Base-by-base conservation (phyloP, 257 asterid species). In the Ajuga chamaepitys region DNA sequence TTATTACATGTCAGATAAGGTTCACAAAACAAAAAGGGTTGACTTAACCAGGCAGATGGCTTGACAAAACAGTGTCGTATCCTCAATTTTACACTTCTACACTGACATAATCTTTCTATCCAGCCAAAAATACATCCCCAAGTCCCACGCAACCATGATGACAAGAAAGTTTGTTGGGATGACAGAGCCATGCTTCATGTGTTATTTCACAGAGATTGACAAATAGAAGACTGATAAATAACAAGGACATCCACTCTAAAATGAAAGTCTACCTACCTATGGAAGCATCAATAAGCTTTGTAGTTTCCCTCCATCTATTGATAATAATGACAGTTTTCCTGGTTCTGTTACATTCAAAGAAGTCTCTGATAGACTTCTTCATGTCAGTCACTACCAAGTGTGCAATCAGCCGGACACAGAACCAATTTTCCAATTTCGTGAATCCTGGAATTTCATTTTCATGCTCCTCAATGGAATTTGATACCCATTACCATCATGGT, bases 1-100 rank as follows among this genome's bases (percentile, higher is more conserved):
- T 58, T n/a, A 21, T 44, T 44, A 26, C 24, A 62, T 9, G 9
- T 28, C n/a, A n/a, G n/a, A 44, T 5, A 63, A 30, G n/a, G 32
- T 12, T 30, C 53, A 55, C 20, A 62, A 42, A n/a, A 63, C 44
- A 3, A 44, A 55, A 50, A 34, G 58, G 41, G 52, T n/a, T 61
- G 62, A 53, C 41, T 21, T 58, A 68, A 59, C 54, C 46, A 69
- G 69, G 60, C 41, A 52, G 69, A 38, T 50, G 52, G 21, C 30
- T 61, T 9, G 53, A 38, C 46, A 14, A n/a, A 38, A 6, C 42
- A 53, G 45, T 14, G 18, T 9, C 45, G n/a, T 37, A 40, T 54
- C 34, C 56, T 66, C 64, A 34, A 18, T 13, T 4, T 48, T 65
- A 18, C 54, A 52, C 20, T 24, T 38, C 24, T 11, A 22, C 38